A percentile compares a stretch with the other conserved stretches of the same genome.
Evolutionary conservation across 2,329 filamentous ascomycete genomes (phyloP).

Genomic region (Ceratocystis colombiana): DNA sequence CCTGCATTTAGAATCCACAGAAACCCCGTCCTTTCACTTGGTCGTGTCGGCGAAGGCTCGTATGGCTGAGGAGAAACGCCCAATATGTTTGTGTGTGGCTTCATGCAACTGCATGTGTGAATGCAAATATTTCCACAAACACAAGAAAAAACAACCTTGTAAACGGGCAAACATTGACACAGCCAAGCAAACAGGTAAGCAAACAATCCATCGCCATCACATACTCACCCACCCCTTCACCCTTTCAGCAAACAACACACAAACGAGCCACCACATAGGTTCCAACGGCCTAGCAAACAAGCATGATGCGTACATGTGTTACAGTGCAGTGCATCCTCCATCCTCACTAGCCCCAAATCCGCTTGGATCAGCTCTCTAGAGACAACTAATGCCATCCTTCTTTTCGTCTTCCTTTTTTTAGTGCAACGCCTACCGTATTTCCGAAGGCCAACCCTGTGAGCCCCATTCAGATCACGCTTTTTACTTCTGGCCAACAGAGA

Average conservation of each 20-base stretch:
- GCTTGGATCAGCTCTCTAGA: not conserved
- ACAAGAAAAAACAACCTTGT: not conserved
- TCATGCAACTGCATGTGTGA: not conserved
- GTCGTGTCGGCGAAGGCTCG: not conserved
- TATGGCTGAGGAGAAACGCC: constrained; percentile 1
- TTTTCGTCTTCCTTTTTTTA: not conserved
- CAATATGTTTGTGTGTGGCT: constrained; percentile 7
- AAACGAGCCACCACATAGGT: constrained; percentile 5
- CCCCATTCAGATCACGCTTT: not conserved
- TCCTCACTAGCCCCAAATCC: not conserved
- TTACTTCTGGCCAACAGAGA: not conserved
- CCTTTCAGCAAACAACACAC: constrained; percentile 10
- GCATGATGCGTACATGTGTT: constrained; percentile 3
- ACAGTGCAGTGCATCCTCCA: not conserved
- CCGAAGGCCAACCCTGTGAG: not conserved
- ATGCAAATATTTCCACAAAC: not conserved
- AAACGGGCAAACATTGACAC: not conserved
- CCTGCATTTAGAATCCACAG: not conserved
- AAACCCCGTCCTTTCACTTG: not conserved
- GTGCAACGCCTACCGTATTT: constrained; percentile 4
- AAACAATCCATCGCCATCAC: constrained; percentile 12
- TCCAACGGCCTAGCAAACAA: not conserved
- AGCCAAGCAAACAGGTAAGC: constrained; percentile 1
- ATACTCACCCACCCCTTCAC: not conserved
- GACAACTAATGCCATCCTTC: constrained; percentile 1